These are phyloP conservation scores for Kickxella alabastrina DNA, from an alignment of 192 early-diverging fungal species.

Conservation along the genomic window DNA sequence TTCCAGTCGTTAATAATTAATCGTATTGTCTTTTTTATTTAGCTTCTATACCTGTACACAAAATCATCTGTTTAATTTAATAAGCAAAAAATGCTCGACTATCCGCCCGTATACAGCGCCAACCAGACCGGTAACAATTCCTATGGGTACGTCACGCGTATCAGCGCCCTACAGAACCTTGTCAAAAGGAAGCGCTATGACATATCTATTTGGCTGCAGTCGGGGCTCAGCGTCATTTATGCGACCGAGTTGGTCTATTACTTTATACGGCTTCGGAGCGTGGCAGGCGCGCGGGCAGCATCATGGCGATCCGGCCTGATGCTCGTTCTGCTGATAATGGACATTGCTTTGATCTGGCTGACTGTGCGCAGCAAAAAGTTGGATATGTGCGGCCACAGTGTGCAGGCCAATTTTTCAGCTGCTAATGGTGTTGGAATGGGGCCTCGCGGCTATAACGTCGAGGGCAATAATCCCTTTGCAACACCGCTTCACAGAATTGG, in stretches of 20 bases:
- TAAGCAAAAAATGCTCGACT: conserved; percentile 2
- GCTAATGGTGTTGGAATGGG: background rate
- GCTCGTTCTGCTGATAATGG: conserved; percentile 35
- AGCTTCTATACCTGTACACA: background rate
- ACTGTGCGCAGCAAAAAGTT: conserved; percentile 30
- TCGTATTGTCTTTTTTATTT: background rate
- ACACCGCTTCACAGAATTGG: conserved; percentile 3
- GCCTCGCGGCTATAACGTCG: background rate
- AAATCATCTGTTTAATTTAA: no score
- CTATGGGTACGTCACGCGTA: conserved; percentile 7
- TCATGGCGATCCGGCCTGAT: conserved; percentile 45
- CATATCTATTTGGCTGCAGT: conserved; percentile 44
- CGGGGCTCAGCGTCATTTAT: conserved; percentile 29
- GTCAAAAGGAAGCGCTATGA: conserved; percentile 33
- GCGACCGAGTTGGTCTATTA: conserved; percentile 37
- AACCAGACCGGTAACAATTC: conserved; percentile 5
- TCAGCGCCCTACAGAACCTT: conserved; percentile 6
- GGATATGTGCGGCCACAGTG: background rate
- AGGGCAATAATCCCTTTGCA: background rate
- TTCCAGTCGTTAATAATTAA: background rate
- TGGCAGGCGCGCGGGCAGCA: conserved; percentile 28
- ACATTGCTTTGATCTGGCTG: conserved; percentile 43
- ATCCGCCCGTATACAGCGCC: conserved; percentile 2
- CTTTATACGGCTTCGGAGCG: conserved; percentile 34
- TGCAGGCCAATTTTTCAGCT: background rate